These are phyloP conservation scores for Bacterosira constricta DNA, from an alignment of 108 stramenopile species.

Conservation along the genomic window DNA sequence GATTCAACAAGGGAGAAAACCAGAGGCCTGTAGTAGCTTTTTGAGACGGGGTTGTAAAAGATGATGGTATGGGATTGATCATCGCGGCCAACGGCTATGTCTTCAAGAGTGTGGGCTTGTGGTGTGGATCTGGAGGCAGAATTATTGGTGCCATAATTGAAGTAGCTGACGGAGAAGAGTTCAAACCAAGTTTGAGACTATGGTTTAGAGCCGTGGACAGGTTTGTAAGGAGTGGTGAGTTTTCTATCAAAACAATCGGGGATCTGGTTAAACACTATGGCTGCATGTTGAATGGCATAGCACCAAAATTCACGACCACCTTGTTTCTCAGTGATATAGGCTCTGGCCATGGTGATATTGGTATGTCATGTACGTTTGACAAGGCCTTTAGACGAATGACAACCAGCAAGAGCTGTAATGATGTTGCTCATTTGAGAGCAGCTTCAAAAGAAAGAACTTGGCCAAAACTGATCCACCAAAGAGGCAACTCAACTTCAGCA, in stretches of 20 bases:
- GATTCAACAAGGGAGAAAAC: too few species aligned
- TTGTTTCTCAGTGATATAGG: constrained; percentile 30
- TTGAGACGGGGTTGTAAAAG: constrained; percentile 14
- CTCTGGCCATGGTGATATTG: background rate
- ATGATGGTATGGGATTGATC: constrained; percentile 8
- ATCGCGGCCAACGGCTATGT: constrained; percentile 9
- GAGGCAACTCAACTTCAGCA: too few species aligned
- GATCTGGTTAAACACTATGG: constrained; percentile 10
- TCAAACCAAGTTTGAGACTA: constrained; percentile 3
- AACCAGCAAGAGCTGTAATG: constrained; percentile 12
- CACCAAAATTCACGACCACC: constrained; percentile 24
- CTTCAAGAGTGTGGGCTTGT: constrained; percentile 13
- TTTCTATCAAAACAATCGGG: constrained; percentile 5
- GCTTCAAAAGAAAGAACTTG: too few species aligned
- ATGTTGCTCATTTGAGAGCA: too few species aligned
- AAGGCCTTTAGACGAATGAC: constrained; percentile 16
- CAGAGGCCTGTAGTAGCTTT: background rate
- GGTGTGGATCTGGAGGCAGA: background rate
- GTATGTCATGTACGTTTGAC: constrained; percentile 20
- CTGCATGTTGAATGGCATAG: constrained; percentile 11
- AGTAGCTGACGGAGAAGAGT: constrained; percentile 26
- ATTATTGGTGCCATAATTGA: background rate
- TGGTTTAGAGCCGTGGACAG: constrained; percentile 11
- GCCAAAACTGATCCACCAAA: too few species aligned
- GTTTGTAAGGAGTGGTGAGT: constrained; percentile 16